phyloP scores from a whole-genome alignment of 768 basidiomycete species.

The Macrolepiota albuminosa region DNA sequence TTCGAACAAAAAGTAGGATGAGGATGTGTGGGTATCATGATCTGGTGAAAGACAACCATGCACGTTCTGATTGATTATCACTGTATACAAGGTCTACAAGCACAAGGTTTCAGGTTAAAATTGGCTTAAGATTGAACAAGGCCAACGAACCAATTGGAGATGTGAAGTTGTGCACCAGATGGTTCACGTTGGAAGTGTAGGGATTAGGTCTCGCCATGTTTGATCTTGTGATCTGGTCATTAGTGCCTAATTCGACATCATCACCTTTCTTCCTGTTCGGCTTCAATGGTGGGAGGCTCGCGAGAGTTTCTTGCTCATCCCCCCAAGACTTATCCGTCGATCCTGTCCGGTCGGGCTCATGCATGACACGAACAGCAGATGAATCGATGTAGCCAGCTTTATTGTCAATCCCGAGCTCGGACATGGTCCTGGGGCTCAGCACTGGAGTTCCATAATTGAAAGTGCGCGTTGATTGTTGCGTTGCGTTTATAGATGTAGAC shows the following conservation, averaged over 20 bases:
- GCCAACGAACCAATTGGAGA: conserved; percentile 61
- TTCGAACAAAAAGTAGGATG: background rate
- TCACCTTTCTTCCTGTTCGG: conserved; percentile 38
- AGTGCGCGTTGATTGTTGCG: conserved; percentile 13
- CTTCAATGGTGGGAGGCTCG: conserved; percentile 28
- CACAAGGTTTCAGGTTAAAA: background rate
- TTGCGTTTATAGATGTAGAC: conserved; percentile 14
- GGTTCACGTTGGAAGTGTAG: conserved; percentile 32
- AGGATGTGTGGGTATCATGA: conserved; percentile 13
- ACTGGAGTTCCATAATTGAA: conserved; percentile 8
- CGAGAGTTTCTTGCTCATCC: conserved; percentile 24
- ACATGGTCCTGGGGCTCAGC: conserved; percentile 16
- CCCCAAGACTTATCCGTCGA: conserved; percentile 19
- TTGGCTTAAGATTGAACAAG: background rate
- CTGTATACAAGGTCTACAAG: conserved; percentile 23
- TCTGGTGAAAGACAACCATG: conserved; percentile 31
- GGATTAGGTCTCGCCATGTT: conserved; percentile 41
- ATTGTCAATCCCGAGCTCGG: conserved; percentile 13
- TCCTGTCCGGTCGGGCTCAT: conserved; percentile 9
- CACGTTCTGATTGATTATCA: conserved; percentile 9
- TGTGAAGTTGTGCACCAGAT: conserved; percentile 58
- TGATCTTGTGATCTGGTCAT: conserved; percentile 33
- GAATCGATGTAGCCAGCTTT: conserved; percentile 16
- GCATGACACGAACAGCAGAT: background rate
- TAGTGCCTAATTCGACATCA: conserved; percentile 32